Evolutionary conservation across 768 basidiomycete species (phyloP).

Genomic region (Phanerodontia chrysosporium): DNA sequence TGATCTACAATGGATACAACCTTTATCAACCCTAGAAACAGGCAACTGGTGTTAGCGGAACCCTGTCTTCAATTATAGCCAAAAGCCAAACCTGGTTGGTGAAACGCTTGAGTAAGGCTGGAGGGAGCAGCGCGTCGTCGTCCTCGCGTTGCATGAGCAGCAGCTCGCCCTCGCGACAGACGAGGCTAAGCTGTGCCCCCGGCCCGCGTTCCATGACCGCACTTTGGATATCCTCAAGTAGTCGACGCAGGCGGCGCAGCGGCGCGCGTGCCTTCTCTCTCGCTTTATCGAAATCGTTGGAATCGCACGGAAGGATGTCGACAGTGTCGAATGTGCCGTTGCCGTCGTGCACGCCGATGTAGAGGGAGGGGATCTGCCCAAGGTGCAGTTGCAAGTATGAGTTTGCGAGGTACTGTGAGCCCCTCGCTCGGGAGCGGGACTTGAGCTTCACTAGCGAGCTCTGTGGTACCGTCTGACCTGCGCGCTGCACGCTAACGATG

Average conservation of each 20-base stretch:
- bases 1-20: too few relatives aligned
- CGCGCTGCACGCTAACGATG: not conserved
- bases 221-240: conserved; percentile 36
- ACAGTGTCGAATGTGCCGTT: conserved; percentile 49
- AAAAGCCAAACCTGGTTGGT: too few relatives aligned
- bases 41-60: too few relatives aligned
- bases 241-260: conserved; percentile 27
- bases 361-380: conserved; percentile 61
- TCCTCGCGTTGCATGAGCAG: conserved; percentile 25
- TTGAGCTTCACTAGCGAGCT: conserved; percentile 12
- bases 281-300: not conserved
- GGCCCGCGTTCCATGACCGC: conserved; percentile 50
- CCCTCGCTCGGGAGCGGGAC: conserved; percentile 1
- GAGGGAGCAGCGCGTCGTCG: not conserved
- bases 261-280: conserved; percentile 20
- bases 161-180: conserved; percentile 42
- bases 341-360: conserved; percentile 51
- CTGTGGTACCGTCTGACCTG: conserved; percentile 3
- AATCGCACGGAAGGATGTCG: conserved; percentile 32
- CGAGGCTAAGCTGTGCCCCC: conserved; percentile 49
- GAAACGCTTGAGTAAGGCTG: not conserved
- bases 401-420: not conserved
- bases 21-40: too few relatives aligned
- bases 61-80: too few relatives aligned
- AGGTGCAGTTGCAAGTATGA: conserved; percentile 63